Evolutionary conservation across 306 rosid species (phyloP).

Genomic region (Calophaca sinica): DNA sequence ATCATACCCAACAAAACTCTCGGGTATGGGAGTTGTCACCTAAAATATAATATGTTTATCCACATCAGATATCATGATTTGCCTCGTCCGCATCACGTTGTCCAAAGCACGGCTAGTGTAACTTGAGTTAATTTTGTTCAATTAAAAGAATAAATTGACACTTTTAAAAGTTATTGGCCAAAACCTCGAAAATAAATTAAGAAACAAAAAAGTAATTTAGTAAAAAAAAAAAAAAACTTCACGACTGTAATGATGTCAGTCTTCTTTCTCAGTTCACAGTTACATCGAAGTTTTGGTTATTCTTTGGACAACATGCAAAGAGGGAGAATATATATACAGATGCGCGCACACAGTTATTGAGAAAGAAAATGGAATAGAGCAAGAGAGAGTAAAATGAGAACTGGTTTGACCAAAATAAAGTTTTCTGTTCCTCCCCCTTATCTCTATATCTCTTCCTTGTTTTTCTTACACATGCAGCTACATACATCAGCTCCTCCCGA

Average conservation of each 20-base stretch:
- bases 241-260: not conserved
- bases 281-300: constrained; percentile 2
- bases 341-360: not conserved
- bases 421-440: constrained; percentile 41
- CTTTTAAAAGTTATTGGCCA: no score
- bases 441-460: constrained; percentile 31
- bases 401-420: constrained; percentile 29
- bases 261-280: not conserved
- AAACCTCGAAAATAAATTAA: no score
- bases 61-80: no score
- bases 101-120: no score
- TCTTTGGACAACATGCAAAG: not conserved
- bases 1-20: no score
- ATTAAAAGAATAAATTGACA: no score
- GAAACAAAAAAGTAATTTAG: no score
- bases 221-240: no score
- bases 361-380: not conserved
- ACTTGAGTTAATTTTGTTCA: no score
- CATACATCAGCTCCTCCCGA: constrained; percentile 38
- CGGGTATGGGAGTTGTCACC: no score
- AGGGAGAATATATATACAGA: not conserved
- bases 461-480: constrained; percentile 43
- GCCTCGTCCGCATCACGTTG: no score
- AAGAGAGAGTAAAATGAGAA: constrained; percentile 26
- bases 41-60: no score